Evolutionary conservation across 2,329 filamentous ascomycete species (phyloP).

Genomic region (Colletotrichum sp.): DNA sequence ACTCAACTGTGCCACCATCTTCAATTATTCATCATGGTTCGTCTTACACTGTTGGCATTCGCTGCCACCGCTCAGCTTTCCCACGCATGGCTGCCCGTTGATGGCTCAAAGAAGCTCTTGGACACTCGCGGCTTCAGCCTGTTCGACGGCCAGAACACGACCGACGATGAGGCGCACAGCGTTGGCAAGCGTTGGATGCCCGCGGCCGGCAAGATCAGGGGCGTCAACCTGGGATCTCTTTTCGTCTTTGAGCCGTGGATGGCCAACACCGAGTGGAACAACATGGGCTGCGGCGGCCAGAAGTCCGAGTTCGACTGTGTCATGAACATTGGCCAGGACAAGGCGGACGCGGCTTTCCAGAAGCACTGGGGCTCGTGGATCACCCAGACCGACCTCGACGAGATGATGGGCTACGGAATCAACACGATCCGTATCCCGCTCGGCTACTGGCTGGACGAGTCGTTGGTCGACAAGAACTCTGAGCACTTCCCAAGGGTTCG

Average conservation of each 20-base stretch:
- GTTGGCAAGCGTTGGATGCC: conserved; percentile 15
- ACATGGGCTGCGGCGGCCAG: conserved; percentile 50
- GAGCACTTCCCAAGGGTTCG: conserved; percentile 52
- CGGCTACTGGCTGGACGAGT: conserved; percentile 61
- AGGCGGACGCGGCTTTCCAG: conserved; percentile 51
- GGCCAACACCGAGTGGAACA: conserved; percentile 46
- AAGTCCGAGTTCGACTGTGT: conserved; percentile 62
- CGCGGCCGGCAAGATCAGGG: conserved; percentile 50
- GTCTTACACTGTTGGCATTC: background rate
- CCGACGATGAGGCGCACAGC: background rate
- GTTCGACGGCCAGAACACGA: conserved; percentile 12
- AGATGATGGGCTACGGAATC: conserved; percentile 54
- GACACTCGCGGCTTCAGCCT: conserved; percentile 16
- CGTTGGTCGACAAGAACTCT: conserved; percentile 47
- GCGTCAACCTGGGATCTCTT: conserved; percentile 58
- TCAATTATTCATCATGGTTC: conserved; percentile 7
- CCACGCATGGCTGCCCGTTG: conserved; percentile 9
- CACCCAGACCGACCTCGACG: conserved; percentile 49
- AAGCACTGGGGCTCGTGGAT: conserved; percentile 58
- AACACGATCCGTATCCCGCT: conserved; percentile 61
- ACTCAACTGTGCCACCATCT: background rate
- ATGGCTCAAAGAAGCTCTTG: conserved; percentile 11
- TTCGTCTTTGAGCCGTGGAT: conserved; percentile 63
- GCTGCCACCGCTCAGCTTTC: background rate
- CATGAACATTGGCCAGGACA: conserved; percentile 47